A percentile compares a stretch with the other conserved stretches of the same genome.
Conservation (phyloP, 768 basidiomycete genomes). For the Gautieria morchelliformis region DNA sequence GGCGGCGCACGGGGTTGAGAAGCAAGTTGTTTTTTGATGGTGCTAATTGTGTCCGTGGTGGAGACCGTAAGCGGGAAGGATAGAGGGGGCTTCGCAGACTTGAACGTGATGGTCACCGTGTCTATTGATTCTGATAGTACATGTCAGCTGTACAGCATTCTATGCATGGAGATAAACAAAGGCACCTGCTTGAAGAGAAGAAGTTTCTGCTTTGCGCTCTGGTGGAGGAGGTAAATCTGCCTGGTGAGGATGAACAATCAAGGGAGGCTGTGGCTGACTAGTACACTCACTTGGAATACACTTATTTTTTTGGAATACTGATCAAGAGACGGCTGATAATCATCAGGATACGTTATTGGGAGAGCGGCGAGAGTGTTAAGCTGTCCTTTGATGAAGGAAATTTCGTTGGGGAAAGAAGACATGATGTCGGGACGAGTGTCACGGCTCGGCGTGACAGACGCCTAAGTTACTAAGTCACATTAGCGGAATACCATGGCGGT, state of each 20-base stretch:
- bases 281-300: slow-evolving; percentile 47
- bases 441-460: background rate
- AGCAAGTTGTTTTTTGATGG: slow-evolving; percentile 72
- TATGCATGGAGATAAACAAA: background rate
- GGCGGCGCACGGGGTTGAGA: slow-evolving; percentile 61
- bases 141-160: background rate
- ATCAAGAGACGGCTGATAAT: slow-evolving; percentile 65
- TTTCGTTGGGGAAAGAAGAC: slow-evolving; percentile 22
- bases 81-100: slow-evolving; percentile 82
- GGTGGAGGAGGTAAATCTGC: slow-evolving; percentile 54
- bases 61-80: slow-evolving; percentile 64
- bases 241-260: slow-evolving; percentile 25
- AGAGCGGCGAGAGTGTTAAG: slow-evolving; percentile 55
- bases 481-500: slow-evolving; percentile 29
- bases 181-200: slow-evolving; percentile 21
- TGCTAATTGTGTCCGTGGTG: slow-evolving; percentile 72
- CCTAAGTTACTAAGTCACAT: slow-evolving; percentile 1
- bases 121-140: slow-evolving; percentile 17
- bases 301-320: slow-evolving; percentile 62
- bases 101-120: slow-evolving; percentile 68
- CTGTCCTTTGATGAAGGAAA: slow-evolving; percentile 58
- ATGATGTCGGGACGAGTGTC: background rate
- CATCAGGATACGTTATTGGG: slow-evolving; percentile 59
- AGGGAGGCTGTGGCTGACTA: slow-evolving; percentile 1
- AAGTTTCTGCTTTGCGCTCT: slow-evolving; percentile 31